Base-by-base conservation (phyloP, 2,329 filamentous ascomycete species). In the Claviceps maximensis region DNA sequence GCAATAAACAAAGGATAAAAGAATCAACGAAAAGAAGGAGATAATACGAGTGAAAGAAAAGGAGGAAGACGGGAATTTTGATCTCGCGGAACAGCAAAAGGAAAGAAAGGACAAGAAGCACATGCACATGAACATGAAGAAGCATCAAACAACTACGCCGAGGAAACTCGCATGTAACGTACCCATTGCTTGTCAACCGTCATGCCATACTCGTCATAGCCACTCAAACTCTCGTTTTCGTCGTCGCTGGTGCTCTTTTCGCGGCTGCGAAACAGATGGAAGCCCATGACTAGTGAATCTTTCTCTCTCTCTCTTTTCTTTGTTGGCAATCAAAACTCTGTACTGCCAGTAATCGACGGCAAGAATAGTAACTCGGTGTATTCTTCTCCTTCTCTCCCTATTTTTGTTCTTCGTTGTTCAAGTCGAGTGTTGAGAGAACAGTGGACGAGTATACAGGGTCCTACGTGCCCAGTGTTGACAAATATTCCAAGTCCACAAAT, bases 151-250 rank as follows among this genome's bases (percentile, higher is more conserved):
- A 31, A 4, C 29, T n/a, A n/a, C n/a, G n/a, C n/a, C n/a, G n/a
- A n/a, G n/a, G n/a, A n/a, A n/a, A n/a, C n/a, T n/a, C n/a, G n/a
- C n/a, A n/a, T n/a, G n/a, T n/a, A n/a, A 66, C 70, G 61, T 65
- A 77, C 74, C 74, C 74, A 76, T 58, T 74, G 67, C 65, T 78
- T 77, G 61, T 76, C 72, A 53, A 64, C 61, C 5, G 23, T n/a
- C 25, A 40, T 31, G 13, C 44, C 31, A n/a, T 47, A 48, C 9
- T 48, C 36, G 36, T 52, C 44, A 42, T 48, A 48, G 4, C 46
- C 29, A 1, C 21, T 42, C 10, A 23, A 15, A 54, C 63, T 59
- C 58, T 57, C 29, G 54, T 57, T 59, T 58, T 62, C 29, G 17
- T 45, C 19, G n/a, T 23, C n/a, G 8, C 4, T 9, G 8, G 13